phyloP scores from a whole-genome alignment of 2,329 filamentous ascomycete species.

The Cryphonectria radicalis region DNA sequence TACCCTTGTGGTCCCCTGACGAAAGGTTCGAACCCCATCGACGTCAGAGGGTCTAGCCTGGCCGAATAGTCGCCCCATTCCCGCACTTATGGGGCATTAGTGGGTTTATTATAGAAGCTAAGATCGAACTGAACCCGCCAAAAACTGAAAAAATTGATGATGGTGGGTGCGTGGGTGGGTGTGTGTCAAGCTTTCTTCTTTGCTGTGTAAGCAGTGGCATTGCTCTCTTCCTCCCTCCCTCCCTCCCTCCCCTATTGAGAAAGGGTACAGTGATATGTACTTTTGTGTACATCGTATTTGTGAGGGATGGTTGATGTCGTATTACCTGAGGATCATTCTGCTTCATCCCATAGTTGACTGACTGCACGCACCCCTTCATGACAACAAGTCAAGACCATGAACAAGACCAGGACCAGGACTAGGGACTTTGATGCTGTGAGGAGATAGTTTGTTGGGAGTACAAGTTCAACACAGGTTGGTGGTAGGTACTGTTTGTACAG shows the following conservation, averaged over 20 bases:
- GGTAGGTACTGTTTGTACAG: too few species aligned
- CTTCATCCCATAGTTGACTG: background rate
- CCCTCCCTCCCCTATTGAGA: too few species aligned
- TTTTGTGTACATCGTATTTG: background rate
- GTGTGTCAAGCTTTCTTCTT: background rate
- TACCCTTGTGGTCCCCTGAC: conserved; percentile 4
- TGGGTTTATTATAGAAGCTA: background rate
- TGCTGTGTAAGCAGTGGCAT: background rate
- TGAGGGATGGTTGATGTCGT: background rate
- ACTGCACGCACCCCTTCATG: background rate
- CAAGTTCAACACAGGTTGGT: too few species aligned
- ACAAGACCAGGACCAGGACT: too few species aligned
- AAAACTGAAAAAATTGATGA: background rate
- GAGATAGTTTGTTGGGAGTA: too few species aligned
- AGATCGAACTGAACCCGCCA: background rate
- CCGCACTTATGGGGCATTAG: conserved; percentile 1
- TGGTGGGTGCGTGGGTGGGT: background rate
- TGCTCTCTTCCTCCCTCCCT: background rate
- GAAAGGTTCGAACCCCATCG: background rate
- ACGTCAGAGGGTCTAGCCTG: conserved; percentile 14
- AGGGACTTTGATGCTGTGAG: too few species aligned
- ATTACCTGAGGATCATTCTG: background rate
- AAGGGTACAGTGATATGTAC: background rate
- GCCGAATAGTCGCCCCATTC: conserved; percentile 3
- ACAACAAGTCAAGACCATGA: background rate